Percentiles rank a stretch among this genome's conserved stretches.
Conservation (phyloP, 1,284 basidiomycete species). For the Ceratorhiza oryzae-sativae region DNA sequence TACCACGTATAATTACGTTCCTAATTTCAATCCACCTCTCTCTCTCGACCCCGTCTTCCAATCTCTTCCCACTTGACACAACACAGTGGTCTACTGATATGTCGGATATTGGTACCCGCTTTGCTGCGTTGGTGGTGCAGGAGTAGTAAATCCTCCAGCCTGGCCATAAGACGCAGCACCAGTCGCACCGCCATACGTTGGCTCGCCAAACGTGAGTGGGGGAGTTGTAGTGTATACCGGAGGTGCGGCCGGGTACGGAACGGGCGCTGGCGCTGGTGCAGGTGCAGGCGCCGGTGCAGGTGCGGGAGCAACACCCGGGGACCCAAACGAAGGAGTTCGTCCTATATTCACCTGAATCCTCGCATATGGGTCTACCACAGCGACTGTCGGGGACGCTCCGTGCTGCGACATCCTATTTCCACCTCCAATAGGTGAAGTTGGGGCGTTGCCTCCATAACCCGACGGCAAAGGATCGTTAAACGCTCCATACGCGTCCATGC, state of each 20-base stretch:
- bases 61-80: neutral
- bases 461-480: conserved; percentile 81
- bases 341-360: conserved; percentile 67
- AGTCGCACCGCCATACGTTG: conserved; percentile 1
- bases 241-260: conserved; percentile 5
- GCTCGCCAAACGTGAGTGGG: neutral
- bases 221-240: conserved; percentile 21
- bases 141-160: conserved; percentile 25
- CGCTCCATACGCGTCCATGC: conserved; percentile 85
- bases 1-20: conserved; percentile 18
- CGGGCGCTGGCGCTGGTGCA: conserved; percentile 2
- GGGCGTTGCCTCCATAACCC: conserved; percentile 60
- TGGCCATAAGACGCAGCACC: conserved; percentile 20
- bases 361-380: conserved; percentile 79
- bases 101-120: conserved; percentile 32
- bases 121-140: neutral
- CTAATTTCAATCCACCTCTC: neutral
- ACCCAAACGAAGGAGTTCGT: neutral
- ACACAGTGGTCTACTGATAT: conserved; percentile 19
- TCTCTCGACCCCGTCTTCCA: neutral
- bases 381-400: conserved; percentile 54
- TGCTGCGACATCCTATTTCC: conserved; percentile 65
- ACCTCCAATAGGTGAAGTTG: conserved; percentile 52
- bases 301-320: neutral
- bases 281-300: conserved; percentile 10